phyloP scores from a whole-genome alignment of 768 basidiomycete species.

The Plicaturopsis crispa region DNA sequence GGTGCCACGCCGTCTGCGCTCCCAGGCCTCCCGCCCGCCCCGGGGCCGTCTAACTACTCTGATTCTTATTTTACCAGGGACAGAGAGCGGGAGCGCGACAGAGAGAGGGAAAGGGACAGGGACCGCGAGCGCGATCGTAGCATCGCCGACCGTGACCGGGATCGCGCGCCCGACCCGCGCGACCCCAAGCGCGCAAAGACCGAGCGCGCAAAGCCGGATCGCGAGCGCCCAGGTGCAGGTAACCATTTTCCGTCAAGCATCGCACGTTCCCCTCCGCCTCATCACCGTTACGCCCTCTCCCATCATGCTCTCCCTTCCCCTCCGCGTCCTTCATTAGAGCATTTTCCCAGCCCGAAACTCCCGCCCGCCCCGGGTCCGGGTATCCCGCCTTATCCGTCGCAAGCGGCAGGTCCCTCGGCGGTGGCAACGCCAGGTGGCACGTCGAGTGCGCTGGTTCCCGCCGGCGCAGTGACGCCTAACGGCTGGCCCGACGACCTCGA shows the following conservation, averaged over 20 bases:
- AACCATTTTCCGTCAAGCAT: conserved; percentile 18
- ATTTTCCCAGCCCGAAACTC: conserved; percentile 29
- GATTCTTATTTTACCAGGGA: conserved; percentile 16
- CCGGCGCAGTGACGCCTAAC: too few species aligned
- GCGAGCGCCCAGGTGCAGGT: conserved; percentile 25
- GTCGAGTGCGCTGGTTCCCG: too few species aligned
- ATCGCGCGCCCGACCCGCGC: conserved; percentile 35
- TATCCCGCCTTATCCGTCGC: conserved; percentile 16
- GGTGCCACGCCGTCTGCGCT: conserved; percentile 25
- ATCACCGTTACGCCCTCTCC: too few species aligned
- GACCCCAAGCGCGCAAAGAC: conserved; percentile 59
- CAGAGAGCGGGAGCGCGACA: conserved; percentile 24
- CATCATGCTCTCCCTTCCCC: conserved; percentile 15
- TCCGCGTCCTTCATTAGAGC: conserved; percentile 20
- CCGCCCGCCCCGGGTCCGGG: conserved; percentile 20
- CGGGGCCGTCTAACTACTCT: conserved; percentile 16
- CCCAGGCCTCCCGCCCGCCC: conserved; percentile 22
- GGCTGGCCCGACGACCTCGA: conserved; percentile 48
- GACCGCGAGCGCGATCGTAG: conserved; percentile 20
- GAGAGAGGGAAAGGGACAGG: conserved; percentile 23
- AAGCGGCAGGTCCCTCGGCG: too few species aligned
- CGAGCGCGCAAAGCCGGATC: conserved; percentile 36
- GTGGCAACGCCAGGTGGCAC: too few species aligned
- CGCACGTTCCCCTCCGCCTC: conserved; percentile 23
- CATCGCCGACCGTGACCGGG: conserved; percentile 31